Percentiles rank a stretch among this genome's conserved stretches.
phyloP scores from a whole-genome alignment of 257 asterid species.

The Solanum corneliomulleri region DNA sequence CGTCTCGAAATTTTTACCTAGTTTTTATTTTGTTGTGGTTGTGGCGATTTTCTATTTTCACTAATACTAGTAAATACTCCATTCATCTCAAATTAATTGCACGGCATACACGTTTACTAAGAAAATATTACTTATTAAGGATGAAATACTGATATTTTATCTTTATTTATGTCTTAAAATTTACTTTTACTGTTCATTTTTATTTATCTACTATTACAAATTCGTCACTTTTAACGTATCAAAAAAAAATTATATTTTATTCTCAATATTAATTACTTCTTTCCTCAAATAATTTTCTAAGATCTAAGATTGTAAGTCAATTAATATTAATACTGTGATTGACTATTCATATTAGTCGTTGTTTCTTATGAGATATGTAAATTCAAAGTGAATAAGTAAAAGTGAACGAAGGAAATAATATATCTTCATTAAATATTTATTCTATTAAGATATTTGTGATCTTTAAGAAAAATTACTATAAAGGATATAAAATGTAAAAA shows the following conservation, averaged over 20 bases:
- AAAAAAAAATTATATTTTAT: too few species aligned
- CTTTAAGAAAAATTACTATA: too few species aligned
- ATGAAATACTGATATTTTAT: neutral
- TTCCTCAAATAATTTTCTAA: neutral
- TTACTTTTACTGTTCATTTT: neutral
- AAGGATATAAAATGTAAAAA: fast-evolving
- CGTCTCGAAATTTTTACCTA: neutral
- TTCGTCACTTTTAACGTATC: neutral
- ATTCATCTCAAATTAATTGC: neutral
- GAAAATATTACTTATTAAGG: too few species aligned
- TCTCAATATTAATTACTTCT: neutral
- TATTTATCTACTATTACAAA: too few species aligned
- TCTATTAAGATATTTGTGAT: neutral
- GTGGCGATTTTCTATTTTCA: neutral
- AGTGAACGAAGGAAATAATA: neutral
- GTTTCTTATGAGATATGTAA: neutral
- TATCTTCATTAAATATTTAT: too few species aligned
- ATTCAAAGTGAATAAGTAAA: neutral
- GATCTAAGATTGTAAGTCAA: neutral
- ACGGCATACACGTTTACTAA: too few species aligned
- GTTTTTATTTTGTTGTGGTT: neutral
- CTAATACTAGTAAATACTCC: neutral
- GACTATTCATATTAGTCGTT: neutral
- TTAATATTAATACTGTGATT: too few species aligned
- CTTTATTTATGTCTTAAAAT: neutral